Evolutionary conservation across 495 filamentous ascomycete genomes (phyloP).

Genomic region (Penicillium coffeae): DNA sequence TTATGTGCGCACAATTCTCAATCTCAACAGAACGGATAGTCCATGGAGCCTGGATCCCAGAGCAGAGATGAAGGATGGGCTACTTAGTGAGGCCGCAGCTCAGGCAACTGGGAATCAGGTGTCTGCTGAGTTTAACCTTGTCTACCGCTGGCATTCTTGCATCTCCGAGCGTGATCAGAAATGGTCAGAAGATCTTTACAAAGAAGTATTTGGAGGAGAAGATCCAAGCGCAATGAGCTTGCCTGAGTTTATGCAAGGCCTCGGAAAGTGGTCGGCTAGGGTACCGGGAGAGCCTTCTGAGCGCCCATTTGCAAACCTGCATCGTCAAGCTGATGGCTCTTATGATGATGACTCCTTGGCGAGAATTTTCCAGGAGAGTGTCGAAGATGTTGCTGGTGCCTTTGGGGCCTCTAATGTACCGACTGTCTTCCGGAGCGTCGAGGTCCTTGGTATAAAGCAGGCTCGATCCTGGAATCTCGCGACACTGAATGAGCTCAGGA

Average conservation of each 20-base stretch:
- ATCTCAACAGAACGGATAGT: slow-evolving; percentile 66
- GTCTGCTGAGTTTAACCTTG: slow-evolving; percentile 72
- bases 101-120: slow-evolving; percentile 64
- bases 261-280: slow-evolving; percentile 54
- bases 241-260: slow-evolving; percentile 54
- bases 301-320: slow-evolving; percentile 60
- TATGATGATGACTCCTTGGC: slow-evolving; percentile 68
- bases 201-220: slow-evolving; percentile 54
- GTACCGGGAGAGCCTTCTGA: slow-evolving; percentile 60
- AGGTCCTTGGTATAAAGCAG: slow-evolving; percentile 84
- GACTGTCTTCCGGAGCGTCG: slow-evolving; percentile 64
- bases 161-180: slow-evolving; percentile 68
- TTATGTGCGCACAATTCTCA: slow-evolving; percentile 78
- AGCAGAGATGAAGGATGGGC: slow-evolving; percentile 43
- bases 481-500: slow-evolving; percentile 82
- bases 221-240: slow-evolving; percentile 47
- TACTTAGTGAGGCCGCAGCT: slow-evolving; percentile 34
- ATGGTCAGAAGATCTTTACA: slow-evolving; percentile 67
- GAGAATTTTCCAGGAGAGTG: slow-evolving; percentile 58
- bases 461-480: slow-evolving; percentile 78
- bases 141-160: slow-evolving; percentile 79
- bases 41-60: slow-evolving; percentile 76
- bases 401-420: slow-evolving; percentile 77
- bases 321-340: slow-evolving; percentile 55
- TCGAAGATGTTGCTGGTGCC: slow-evolving; percentile 56